Conservation (phyloP, 805 yeast species). For the Jamesozyma hellenica region DNA sequence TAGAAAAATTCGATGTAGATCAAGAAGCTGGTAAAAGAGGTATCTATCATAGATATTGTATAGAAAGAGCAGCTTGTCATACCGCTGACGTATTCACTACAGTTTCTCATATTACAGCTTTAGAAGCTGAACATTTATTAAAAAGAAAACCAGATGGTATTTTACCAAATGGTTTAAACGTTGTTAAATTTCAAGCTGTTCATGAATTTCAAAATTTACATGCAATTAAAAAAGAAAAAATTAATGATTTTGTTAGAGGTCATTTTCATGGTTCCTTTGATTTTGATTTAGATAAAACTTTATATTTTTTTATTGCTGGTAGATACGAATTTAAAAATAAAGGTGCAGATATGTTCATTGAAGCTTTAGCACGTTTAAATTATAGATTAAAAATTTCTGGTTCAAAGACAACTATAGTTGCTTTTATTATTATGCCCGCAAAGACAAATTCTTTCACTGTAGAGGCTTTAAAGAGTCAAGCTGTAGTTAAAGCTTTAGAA, state of each 20-base stretch:
- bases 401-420: constrained; percentile 87
- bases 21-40: constrained; percentile 98
- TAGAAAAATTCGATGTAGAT: constrained; percentile 85
- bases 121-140: constrained; percentile 82
- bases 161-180: constrained; percentile 91
- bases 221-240: constrained; percentile 81
- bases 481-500: constrained; percentile 86
- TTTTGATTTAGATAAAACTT: constrained; percentile 85
- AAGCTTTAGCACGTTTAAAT: constrained; percentile 83
- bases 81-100: constrained; percentile 95
- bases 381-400: constrained; percentile 72
- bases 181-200: constrained; percentile 91
- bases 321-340: constrained; percentile 93
- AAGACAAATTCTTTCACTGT: constrained; percentile 88
- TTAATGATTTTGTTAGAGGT: constrained; percentile 89
- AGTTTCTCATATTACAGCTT: constrained; percentile 95
- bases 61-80: constrained; percentile 94
- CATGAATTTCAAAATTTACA: constrained; percentile 97
- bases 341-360: constrained; percentile 93
- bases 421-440: constrained; percentile 97
- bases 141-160: constrained; percentile 98
- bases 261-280: constrained; percentile 96
- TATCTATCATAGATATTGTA: constrained; percentile 91
- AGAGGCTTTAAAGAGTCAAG: constrained; percentile 92
- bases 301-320: constrained; percentile 94